Percentiles rank a stretch among this genome's conserved stretches.
These are phyloP conservation scores for Flueggea neowawraea DNA, from an alignment of 441 rosid genomes.

Conservation along the genomic window DNA sequence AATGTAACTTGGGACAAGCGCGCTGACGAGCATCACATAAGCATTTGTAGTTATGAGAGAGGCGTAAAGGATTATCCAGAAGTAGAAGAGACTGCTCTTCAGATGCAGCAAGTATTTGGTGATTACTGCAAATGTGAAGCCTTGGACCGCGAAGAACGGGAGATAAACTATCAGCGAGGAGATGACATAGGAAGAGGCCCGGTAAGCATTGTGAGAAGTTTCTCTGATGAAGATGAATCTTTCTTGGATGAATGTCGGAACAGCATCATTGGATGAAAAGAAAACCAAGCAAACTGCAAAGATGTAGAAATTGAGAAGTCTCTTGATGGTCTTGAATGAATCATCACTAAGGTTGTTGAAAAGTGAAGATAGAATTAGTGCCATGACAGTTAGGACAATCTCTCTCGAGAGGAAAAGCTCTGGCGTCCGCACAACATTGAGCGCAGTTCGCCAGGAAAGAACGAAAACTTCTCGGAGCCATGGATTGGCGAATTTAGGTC, in stretches of 20 bases:
- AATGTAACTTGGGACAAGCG: slow-evolving; percentile 58
- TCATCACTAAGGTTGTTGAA: slow-evolving; percentile 30
- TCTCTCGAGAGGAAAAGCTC: slow-evolving; percentile 62
- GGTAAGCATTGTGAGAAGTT: slow-evolving; percentile 65
- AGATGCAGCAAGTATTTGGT: slow-evolving; percentile 34
- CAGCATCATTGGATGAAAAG: slow-evolving; percentile 71
- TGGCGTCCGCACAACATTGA: slow-evolving; percentile 58
- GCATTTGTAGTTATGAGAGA: slow-evolving; percentile 57
- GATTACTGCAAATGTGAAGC: slow-evolving; percentile 50
- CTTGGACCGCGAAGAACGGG: slow-evolving; percentile 65
- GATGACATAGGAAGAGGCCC: slow-evolving; percentile 61
- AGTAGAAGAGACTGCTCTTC: slow-evolving; percentile 32
- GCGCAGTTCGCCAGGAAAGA: slow-evolving; percentile 48
- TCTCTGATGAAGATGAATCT: slow-evolving; percentile 71
- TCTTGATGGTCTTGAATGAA: slow-evolving; percentile 34
- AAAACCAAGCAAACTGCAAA: slow-evolving; percentile 54
- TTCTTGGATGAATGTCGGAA: slow-evolving; percentile 72
- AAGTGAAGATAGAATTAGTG: slow-evolving; percentile 56
- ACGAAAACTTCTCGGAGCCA: slow-evolving; percentile 59
- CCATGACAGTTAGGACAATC: slow-evolving; percentile 57
- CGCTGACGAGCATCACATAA: slow-evolving; percentile 64
- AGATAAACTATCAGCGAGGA: slow-evolving; percentile 59
- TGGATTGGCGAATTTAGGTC: slow-evolving; percentile 60
- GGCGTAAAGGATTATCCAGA: slow-evolving; percentile 55
- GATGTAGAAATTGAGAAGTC: slow-evolving; percentile 61